Evolutionary conservation across 169 alveolate genomes (phyloP).

Genomic region (Plasmodium falciparum): DNA sequence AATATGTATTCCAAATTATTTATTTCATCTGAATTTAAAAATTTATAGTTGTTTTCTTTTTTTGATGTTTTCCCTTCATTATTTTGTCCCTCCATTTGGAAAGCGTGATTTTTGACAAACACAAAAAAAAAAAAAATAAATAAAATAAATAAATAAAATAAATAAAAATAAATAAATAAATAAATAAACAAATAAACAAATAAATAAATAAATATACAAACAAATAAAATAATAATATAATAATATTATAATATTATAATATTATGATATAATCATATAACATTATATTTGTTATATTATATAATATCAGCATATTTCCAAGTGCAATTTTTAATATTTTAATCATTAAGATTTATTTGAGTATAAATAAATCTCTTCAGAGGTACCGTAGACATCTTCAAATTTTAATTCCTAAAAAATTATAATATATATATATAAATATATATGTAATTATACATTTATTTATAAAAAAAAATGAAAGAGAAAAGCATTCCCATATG

Average conservation of each 20-base stretch:
- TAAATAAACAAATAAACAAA: not conserved
- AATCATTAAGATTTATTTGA: conserved; percentile 11
- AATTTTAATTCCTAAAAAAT: conserved; percentile 50
- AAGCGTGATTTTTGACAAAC: not conserved
- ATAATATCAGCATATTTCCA: too few species aligned
- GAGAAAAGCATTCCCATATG: too few species aligned
- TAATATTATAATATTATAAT: not conserved
- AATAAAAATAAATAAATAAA: not conserved
- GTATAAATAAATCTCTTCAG: conserved; percentile 59
- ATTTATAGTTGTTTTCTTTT: conserved; percentile 62
- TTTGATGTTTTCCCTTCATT: conserved; percentile 4
- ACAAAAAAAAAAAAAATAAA: not conserved
- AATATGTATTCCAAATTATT: conserved; percentile 61
- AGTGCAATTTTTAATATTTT: not conserved
- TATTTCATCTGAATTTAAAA: conserved; percentile 63
- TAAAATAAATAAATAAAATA: not conserved
- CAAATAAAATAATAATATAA: not conserved
- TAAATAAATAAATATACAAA: not conserved
- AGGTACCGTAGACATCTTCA: conserved; percentile 69
- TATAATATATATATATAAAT: not conserved
- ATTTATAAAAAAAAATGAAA: too few species aligned
- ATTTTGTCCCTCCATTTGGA: conserved; percentile 39
- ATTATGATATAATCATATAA: too few species aligned
- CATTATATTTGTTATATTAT: too few species aligned
- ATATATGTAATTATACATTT: not conserved